Evolutionary conservation across 805 yeast species (phyloP).

Genomic region (Kodamaea neixiangensis): DNA sequence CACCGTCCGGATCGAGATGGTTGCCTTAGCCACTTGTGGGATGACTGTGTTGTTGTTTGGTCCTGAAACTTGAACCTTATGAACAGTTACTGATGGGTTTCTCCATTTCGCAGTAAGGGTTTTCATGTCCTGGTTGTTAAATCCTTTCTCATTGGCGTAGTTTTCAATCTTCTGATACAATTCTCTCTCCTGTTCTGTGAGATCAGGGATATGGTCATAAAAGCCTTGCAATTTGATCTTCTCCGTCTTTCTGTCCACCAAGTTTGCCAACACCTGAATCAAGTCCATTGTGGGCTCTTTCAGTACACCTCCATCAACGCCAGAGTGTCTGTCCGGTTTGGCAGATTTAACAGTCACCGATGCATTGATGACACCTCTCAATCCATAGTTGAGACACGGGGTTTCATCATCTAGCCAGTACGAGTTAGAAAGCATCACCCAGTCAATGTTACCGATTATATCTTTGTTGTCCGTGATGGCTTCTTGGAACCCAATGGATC

Average conservation of each 20-base stretch:
- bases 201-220: constrained; percentile 62
- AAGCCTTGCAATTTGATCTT: constrained; percentile 67
- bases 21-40: constrained; percentile 76
- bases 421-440: constrained; percentile 87
- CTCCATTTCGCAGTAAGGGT: constrained; percentile 83
- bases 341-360: constrained; percentile 70
- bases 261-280: constrained; percentile 65
- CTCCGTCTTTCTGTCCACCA: constrained; percentile 49
- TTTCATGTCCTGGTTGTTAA: constrained; percentile 38
- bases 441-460: constrained; percentile 73
- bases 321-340: constrained; percentile 89
- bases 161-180: constrained; percentile 63
- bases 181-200: constrained; percentile 57
- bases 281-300: constrained; percentile 89
- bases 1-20: constrained; percentile 81
- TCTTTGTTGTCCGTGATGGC: constrained; percentile 54
- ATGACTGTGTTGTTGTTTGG: constrained; percentile 89
- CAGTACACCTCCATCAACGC: constrained; percentile 91
- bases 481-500: constrained; percentile 80
- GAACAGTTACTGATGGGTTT: constrained; percentile 84
- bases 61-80: constrained; percentile 82
- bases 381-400: constrained; percentile 93
- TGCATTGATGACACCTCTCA: constrained; percentile 87
- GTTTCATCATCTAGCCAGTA: constrained; percentile 89
- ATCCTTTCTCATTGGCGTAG: constrained; percentile 27